Evolutionary conservation across 805 yeast species (phyloP).

Genomic region (Saccharomycopsis schoenii): DNA sequence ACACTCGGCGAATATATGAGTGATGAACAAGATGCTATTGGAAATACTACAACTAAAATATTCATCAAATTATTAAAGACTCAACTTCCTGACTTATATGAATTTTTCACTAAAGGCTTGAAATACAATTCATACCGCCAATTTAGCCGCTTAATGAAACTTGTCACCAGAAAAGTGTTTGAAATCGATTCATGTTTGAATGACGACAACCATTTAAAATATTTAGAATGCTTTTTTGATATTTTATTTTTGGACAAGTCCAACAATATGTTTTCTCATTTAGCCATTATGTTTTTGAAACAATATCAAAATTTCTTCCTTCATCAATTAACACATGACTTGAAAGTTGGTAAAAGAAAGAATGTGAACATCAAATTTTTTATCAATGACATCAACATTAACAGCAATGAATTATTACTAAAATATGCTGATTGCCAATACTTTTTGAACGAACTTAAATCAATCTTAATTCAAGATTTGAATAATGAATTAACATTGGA

Average conservation of each 20-base stretch:
- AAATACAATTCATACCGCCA: conserved; percentile 4
- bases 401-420: conserved; percentile 16
- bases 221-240: conserved; percentile 12
- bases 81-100: conserved; percentile 7
- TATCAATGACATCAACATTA: conserved; percentile 5
- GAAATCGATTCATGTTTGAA: not conserved
- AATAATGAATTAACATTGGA: conserved; percentile 8
- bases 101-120: not conserved
- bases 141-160: conserved; percentile 3
- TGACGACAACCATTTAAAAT: conserved; percentile 5
- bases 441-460: conserved; percentile 12
- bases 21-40: conserved; percentile 8
- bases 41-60: conserved; percentile 8
- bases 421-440: conserved; percentile 2
- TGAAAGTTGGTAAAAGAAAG: not conserved
- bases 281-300: conserved; percentile 11
- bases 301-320: conserved; percentile 12
- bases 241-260: conserved; percentile 15
- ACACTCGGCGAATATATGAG: not conserved
- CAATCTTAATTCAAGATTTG: conserved; percentile 8
- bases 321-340: not conserved
- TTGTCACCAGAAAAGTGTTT: conserved; percentile 7
- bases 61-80: conserved; percentile 12
- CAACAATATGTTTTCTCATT: conserved; percentile 12
- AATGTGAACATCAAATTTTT: conserved; percentile 9